Percentiles rank a stretch among this genome's conserved stretches.
These are phyloP conservation scores for Solanum megistacrolobum DNA, from an alignment of 257 asterid species.

Conservation along the genomic window DNA sequence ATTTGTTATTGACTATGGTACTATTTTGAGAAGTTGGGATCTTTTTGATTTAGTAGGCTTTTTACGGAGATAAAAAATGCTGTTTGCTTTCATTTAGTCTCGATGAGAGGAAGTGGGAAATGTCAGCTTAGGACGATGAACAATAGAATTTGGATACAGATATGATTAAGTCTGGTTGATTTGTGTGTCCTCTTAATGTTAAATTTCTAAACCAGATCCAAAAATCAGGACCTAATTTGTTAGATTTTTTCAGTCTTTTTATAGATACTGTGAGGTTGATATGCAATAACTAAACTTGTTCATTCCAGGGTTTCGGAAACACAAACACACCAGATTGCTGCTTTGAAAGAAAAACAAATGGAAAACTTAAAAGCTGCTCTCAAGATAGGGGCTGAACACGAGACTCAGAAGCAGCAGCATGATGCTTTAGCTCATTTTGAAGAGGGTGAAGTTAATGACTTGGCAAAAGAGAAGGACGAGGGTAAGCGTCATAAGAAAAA, in stretches of 20 bases:
- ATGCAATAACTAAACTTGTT: neutral
- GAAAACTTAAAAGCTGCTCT: constrained; percentile 83
- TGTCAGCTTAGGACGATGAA: neutral
- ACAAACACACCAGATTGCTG: constrained; percentile 86
- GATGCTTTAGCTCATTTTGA: constrained; percentile 28
- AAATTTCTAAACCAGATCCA: neutral
- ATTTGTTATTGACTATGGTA: neutral
- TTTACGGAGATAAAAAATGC: neutral
- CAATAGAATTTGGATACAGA: neutral
- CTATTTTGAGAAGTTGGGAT: neutral
- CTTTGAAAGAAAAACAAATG: constrained; percentile 81
- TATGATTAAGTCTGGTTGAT: neutral
- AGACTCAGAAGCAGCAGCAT: constrained; percentile 31
- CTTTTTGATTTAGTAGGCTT: neutral
- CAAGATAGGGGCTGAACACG: constrained; percentile 53
- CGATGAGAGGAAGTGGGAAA: neutral
- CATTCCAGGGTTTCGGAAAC: constrained; percentile 64
- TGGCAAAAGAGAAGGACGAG: constrained; percentile 16
- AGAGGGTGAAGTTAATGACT: constrained; percentile 24
- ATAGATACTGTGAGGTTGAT: neutral
- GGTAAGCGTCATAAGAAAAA: constrained; percentile 13
- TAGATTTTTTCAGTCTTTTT: neutral
- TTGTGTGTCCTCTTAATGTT: neutral
- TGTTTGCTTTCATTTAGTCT: neutral
- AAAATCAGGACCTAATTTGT: neutral